Evolutionary conservation across 208 protist genomes (phyloP).

Genomic region (Lotmaria passim): DNA sequence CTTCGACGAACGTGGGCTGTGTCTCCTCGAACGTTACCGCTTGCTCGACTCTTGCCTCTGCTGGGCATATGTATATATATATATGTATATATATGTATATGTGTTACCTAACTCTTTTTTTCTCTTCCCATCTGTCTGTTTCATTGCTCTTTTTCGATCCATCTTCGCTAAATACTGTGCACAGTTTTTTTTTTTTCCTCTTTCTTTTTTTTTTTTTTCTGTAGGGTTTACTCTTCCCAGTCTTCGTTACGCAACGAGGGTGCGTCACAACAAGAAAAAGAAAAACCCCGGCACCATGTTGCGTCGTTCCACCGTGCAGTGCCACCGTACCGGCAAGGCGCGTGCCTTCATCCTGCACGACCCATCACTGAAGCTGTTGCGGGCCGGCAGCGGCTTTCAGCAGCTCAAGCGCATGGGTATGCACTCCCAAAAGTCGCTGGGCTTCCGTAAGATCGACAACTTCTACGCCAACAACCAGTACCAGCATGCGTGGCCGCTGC

Average conservation of each 20-base stretch:
- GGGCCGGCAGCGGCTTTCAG: conserved; percentile 68
- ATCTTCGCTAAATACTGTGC: too few species aligned
- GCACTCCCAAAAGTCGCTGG: conserved; percentile 52
- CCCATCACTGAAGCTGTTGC: conserved; percentile 73
- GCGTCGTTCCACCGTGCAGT: conserved; percentile 44
- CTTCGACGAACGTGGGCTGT: too few species aligned
- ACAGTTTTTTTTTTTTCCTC: not conserved
- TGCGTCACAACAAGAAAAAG: not conserved
- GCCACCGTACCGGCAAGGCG: conserved; percentile 79
- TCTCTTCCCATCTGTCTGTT: too few species aligned
- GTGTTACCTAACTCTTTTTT: too few species aligned
- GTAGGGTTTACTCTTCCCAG: not conserved
- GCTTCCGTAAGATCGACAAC: conserved; percentile 75
- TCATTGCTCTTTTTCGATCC: too few species aligned
- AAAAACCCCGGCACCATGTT: conserved; percentile 50
- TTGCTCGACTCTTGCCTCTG: not conserved
- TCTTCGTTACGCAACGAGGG: not conserved
- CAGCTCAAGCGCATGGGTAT: conserved; percentile 85
- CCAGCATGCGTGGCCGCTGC: conserved; percentile 89
- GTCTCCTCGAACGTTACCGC: not conserved
- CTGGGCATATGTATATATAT: not conserved
- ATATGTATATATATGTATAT: too few species aligned
- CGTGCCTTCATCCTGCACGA: conserved; percentile 86
- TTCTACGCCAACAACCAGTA: conserved; percentile 87
- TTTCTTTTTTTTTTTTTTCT: not conserved